Evolutionary conservation across 2,329 filamentous ascomycete species (phyloP), one percentile per base, ranked within the genome.

Genomic region (Blastomyces percursus): DNA sequence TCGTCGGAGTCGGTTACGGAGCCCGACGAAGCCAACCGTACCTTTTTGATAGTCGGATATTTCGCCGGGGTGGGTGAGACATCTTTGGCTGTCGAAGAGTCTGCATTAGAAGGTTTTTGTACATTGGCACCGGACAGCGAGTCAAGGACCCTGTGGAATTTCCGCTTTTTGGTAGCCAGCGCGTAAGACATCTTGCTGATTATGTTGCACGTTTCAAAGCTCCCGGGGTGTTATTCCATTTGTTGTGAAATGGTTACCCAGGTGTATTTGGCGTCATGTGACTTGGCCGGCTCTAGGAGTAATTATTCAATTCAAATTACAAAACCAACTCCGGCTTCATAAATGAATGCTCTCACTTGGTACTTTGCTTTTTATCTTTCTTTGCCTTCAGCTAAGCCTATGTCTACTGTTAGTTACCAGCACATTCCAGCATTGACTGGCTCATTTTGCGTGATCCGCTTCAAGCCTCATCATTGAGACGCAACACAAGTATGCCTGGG

Each of bases 111-210:
- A 24, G 64, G 27, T 55, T 60, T 64, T 44, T 66, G 63, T 7
- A 61, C 55, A 54, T 59, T 57, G 32, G 58, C 61, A 35, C 74
- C 76, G 6, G 75, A 76, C 2, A 79, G 69, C 1, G 77, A 78
- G 56, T 79, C 77, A 0, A 79, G 68, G 9, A 78, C 74, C 48
- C 77, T 75, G 61, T 79, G 76, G 44, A 79, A 80, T 62, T 79
- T 79, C 63, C 77, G 74, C 65, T 79, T 78, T 68, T 79, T 78
- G 7, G 76, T 76, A 61, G 77, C 76, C 40, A 79, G 67, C 7
- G 76, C 73, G 68, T 79, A 79, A 12, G 75, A 77, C 75, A 77
- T 77, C 42, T 67, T 71, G 38, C 27, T 21, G 16, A 40, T 46
- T 46, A n/a, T n/a, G 12, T 59, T n/a, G 12, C 16, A 1, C 9